Base-by-base conservation (phyloP, 768 basidiomycete species). In the Ephemerocybe angulata region DNA sequence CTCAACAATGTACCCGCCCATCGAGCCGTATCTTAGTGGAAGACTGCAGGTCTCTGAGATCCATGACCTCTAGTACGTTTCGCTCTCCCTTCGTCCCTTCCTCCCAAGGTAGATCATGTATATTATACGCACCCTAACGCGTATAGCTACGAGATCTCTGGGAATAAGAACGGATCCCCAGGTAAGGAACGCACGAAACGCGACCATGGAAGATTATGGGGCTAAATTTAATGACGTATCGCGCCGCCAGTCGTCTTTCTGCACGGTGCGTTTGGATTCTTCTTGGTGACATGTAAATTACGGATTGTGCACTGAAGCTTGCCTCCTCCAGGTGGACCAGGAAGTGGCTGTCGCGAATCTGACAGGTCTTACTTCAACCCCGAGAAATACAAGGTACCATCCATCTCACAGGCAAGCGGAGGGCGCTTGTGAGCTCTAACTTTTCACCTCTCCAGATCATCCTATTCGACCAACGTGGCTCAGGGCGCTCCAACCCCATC, bases 391-490 rank as follows among this genome's bases (percentile, higher is more conserved):
- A 90, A 88, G 75, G 90, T 85, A 42, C 38, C 60, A 59, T n/a
- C n/a, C n/a, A n/a, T n/a, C n/a, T n/a, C n/a, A n/a, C n/a, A n/a
- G n/a, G n/a, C n/a, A n/a, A n/a, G n/a, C n/a, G n/a, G n/a, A n/a
- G n/a, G n/a, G n/a, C n/a, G n/a, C n/a, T n/a, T n/a, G n/a, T n/a
- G n/a, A n/a, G n/a, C n/a, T n/a, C n/a, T n/a, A n/a, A n/a, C n/a
- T n/a, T n/a, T n/a, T n/a, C n/a, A n/a, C n/a, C n/a, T n/a, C n/a
- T n/a, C n/a, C 51, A 91, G 88, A 90, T 95, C 63, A 70, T 96
- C 57, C 78, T 96, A 21, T 84, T 93, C 60, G 94, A 97, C 70
- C 95, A 98, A 70, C 79, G 95, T 57, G 95, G 95, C 15, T 68
- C 88, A 15, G 95, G 95, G 19, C 87, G 90, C 62, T 93, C 90